Evolutionary conservation across 164 flowering plant genomes (phyloP).

Genomic region (Pachysandra terminalis): DNA sequence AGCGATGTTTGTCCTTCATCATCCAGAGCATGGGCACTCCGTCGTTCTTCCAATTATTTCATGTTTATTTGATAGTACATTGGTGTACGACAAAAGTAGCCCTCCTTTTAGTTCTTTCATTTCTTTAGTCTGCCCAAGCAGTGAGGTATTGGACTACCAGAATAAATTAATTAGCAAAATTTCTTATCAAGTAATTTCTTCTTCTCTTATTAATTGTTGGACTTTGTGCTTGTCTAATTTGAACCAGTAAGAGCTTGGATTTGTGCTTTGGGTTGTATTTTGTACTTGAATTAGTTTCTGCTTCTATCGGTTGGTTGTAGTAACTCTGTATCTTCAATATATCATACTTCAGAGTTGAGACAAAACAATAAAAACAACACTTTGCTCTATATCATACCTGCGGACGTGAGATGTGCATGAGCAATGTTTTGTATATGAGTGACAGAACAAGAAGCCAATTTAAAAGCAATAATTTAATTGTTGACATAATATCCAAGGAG

Average conservation of each 20-base stretch:
- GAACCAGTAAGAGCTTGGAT: not conserved
- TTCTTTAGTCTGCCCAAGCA: slow-evolving; percentile 77
- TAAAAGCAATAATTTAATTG: no score
- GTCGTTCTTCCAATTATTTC: slow-evolving; percentile 93
- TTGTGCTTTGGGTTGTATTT: not conserved
- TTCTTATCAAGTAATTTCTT: not conserved
- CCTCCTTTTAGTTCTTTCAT: slow-evolving; percentile 93
- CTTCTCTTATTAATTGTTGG: not conserved
- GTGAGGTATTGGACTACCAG: slow-evolving; percentile 52
- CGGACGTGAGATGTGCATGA: no score
- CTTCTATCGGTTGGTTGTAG: no score
- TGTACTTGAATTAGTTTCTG: no score
- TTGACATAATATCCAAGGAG: no score
- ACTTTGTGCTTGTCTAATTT: not conserved
- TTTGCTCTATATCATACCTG: no score
- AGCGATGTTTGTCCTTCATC: slow-evolving; percentile 97
- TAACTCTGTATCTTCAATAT: no score
- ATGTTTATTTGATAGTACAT: slow-evolving; percentile 76
- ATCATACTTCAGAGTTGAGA: no score
- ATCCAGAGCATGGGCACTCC: slow-evolving; percentile 97
- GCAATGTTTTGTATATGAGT: no score
- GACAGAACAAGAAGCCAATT: no score
- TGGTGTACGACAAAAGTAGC: slow-evolving; percentile 60
- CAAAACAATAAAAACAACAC: no score
- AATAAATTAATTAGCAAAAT: not conserved